A percentile compares a stretch with the other conserved stretches of the same genome.
phyloP scores from a whole-genome alignment of 345 rosid species.

The Ricinus communis region DNA sequence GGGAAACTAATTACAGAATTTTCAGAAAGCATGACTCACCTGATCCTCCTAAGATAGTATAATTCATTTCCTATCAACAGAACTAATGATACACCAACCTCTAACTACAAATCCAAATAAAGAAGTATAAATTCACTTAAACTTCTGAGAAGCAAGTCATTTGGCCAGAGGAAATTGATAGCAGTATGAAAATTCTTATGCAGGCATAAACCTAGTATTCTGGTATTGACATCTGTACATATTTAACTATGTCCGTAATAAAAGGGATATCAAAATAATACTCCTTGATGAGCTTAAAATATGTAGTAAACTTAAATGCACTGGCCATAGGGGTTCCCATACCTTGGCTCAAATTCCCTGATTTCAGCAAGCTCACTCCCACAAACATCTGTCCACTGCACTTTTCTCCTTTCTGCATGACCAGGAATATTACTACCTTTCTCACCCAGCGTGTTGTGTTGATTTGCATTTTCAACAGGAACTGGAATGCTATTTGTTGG shows the following conservation, averaged over 20 bases:
- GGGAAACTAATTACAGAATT: neutral
- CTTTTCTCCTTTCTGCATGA: conserved; percentile 63
- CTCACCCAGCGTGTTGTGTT: conserved; percentile 35
- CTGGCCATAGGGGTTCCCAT: conserved; percentile 18
- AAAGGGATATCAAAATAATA: neutral
- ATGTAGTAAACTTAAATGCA: conserved; percentile 3
- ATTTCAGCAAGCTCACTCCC: conserved; percentile 87
- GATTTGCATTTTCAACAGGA: conserved; percentile 45
- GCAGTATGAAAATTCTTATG: conserved; percentile 7
- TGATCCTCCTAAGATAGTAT: neutral
- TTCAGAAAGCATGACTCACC: neutral
- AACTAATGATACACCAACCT: neutral
- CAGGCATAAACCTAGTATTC: neutral
- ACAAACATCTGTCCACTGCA: conserved; percentile 93
- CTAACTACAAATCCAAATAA: neutral
- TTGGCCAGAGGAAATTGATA: neutral
- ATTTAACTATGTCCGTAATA: neutral
- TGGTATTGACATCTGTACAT: neutral
- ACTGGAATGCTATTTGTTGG: conserved; percentile 34
- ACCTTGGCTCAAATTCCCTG: conserved; percentile 98
- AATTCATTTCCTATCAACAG: neutral
- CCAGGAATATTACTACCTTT: conserved; percentile 43
- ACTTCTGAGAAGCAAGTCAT: neutral
- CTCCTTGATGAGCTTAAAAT: neutral
- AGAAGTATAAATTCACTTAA: neutral